Evolutionary conservation across 176 grass and related monocot genomes (phyloP).

Genomic region (Hyparrhenia diplandra): DNA sequence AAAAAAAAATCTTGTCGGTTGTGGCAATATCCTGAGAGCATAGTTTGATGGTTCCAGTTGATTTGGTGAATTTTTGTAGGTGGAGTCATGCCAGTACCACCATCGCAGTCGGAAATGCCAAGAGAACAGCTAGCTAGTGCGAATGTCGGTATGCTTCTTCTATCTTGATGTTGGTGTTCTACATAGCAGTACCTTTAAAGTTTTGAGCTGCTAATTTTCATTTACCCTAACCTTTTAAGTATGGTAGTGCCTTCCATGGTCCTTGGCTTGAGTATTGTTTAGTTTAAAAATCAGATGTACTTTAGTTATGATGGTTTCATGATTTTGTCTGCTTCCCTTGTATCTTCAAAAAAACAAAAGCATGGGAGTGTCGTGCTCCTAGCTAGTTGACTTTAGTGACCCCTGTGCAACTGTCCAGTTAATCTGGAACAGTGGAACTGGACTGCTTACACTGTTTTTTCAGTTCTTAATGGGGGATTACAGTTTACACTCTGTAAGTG

Average conservation of each 20-base stretch:
- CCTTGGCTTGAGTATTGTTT: background rate
- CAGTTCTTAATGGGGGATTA: background rate
- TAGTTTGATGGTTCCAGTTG: background rate
- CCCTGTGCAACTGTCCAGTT: background rate
- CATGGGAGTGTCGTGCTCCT: background rate
- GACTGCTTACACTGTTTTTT: background rate
- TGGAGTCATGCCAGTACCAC: constrained; percentile 36
- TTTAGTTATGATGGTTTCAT: background rate
- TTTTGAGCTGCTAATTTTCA: background rate
- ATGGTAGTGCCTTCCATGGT: background rate
- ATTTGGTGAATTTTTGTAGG: constrained; percentile 24
- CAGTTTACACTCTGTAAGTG: background rate
- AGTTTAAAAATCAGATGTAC: background rate
- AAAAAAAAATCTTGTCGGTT: background rate
- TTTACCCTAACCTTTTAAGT: background rate
- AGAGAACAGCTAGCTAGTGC: background rate
- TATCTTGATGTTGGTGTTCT: constrained; percentile 2
- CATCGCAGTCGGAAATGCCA: background rate
- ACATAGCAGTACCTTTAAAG: background rate
- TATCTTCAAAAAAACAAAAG: background rate
- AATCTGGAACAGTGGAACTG: background rate
- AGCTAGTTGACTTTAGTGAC: background rate
- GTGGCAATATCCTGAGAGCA: background rate
- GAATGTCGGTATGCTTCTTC: constrained; percentile 35
- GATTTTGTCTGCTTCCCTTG: background rate